These are phyloP conservation scores for Fraxinus greggii DNA, from an alignment of 305 asterid species.

Conservation along the genomic window DNA sequence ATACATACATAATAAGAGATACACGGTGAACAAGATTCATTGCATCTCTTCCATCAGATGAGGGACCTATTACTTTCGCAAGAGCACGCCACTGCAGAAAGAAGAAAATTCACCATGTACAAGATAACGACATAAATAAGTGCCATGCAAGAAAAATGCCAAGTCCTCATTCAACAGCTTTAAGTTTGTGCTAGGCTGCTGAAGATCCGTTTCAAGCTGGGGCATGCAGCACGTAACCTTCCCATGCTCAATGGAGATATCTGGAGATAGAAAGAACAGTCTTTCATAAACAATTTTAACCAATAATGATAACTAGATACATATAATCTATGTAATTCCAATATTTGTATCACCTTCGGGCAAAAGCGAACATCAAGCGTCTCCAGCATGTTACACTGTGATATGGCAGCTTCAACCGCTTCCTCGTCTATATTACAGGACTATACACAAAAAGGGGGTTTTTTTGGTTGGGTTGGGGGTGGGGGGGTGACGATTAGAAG, in stretches of 20 bases:
- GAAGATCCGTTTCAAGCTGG: slow-evolving; percentile 83
- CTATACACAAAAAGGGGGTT: slow-evolving; percentile 25
- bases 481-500: not conserved
- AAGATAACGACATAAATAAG: slow-evolving; percentile 4
- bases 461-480: no score
- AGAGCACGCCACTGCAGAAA: not conserved
- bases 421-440: slow-evolving; percentile 80
- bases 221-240: slow-evolving; percentile 62
- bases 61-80: not conserved
- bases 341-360: slow-evolving; percentile 52
- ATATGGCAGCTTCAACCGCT: slow-evolving; percentile 75
- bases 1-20: not conserved
- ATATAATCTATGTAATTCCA: not conserved
- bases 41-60: not conserved
- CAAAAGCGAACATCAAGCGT: slow-evolving; percentile 94
- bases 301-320: not conserved
- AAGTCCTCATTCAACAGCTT: not conserved
- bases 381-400: slow-evolving; percentile 71
- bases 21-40: not conserved
- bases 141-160: not conserved
- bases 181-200: slow-evolving; percentile 56
- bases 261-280: slow-evolving; percentile 30
- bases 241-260: slow-evolving; percentile 66
- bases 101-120: slow-evolving; percentile 23
- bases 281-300: not conserved